Evolutionary conservation across 2,329 filamentous ascomycete genomes (phyloP).

Genomic region (Stromatinia cepivora): DNA sequence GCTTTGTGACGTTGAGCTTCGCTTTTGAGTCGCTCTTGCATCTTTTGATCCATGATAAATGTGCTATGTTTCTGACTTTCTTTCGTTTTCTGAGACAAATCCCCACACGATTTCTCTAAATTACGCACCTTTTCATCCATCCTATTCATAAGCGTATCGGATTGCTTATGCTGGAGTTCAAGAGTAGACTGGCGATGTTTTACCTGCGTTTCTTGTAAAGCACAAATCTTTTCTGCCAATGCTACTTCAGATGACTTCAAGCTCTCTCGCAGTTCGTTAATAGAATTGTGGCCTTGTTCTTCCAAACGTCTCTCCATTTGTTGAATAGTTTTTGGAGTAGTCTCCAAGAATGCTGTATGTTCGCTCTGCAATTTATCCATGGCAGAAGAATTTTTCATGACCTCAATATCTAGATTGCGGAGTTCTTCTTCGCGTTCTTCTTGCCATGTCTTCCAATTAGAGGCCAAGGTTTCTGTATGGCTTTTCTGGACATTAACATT

Average conservation of each 20-base stretch:
- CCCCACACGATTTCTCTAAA: not conserved
- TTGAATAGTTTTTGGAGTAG: conserved; percentile 8
- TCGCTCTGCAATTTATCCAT: conserved; percentile 11
- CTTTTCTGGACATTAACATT: not conserved
- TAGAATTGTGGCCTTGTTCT: not conserved
- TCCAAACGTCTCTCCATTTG: conserved; percentile 3
- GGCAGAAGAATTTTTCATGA: conserved; percentile 9
- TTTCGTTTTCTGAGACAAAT: not conserved
- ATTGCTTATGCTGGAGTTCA: conserved; percentile 5
- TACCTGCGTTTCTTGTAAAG: not conserved
- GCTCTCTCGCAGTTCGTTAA: not conserved
- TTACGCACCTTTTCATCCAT: not conserved
- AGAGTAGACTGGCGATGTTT: not conserved
- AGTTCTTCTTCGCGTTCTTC: conserved; percentile 10
- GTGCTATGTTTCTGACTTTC: not conserved
- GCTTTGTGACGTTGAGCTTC: not conserved
- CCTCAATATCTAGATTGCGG: not conserved
- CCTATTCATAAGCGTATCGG: not conserved
- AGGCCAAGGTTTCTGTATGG: not conserved
- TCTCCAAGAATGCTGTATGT: not conserved
- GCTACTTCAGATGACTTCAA: not conserved
- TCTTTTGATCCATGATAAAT: not conserved
- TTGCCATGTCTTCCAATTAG: conserved; percentile 7
- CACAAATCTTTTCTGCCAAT: conserved; percentile 6
- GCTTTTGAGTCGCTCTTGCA: not conserved